Evolutionary conservation across 2,329 filamentous ascomycete genomes (phyloP), one percentile per base, ranked within the genome.

Genomic region (Claviceps fusiformis): DNA sequence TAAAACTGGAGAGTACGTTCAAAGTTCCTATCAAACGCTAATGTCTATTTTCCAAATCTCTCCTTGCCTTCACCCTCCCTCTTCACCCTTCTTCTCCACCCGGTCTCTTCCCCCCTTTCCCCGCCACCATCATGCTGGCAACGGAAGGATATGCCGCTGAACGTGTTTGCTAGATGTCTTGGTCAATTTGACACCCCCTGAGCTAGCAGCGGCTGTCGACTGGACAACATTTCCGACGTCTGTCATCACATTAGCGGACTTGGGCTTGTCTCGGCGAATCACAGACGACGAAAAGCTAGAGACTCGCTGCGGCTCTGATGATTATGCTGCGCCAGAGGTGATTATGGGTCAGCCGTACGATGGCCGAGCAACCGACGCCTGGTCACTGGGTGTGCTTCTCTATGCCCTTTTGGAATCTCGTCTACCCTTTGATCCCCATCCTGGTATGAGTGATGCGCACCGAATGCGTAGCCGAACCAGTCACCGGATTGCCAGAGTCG

Each of bases 241-340:
- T 2, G 80, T 97, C 54, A 81, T 92, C 55, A 96, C 90, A 1
- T 78, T 98, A 46, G 95, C 91, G 17, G 93, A 98, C 67, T 77
- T 98, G 13, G 93, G 93, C 15, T 81, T 98, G 13, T 95, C 90
- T 3, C 82, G 92, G 54, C 85, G 87, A 41, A 88, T 97, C 44
- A 82, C 89, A 17, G 85, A 89, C 59, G 89, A 89, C 53, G 89
- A 95, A 61, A 85, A 92, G 58, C 79, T 98, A n/a, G 88, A 88
- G 58, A 97, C 92, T 1, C 82, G 93, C 10, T 98, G 93, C 68
- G 93, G 93, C 37, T 95, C 88, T 45, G 93, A 97, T 70, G 93
- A 98, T 71, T 98, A 98, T 67, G 92, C 92, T 1, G 92, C 93
- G 0, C 93, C 93, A 0, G 93, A 98, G 68, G 90, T 98, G 49